Evolutionary conservation across 2,329 filamentous ascomycete genomes (phyloP), one percentile per base, ranked within the genome.

Genomic region (Dothistroma septosporum): DNA sequence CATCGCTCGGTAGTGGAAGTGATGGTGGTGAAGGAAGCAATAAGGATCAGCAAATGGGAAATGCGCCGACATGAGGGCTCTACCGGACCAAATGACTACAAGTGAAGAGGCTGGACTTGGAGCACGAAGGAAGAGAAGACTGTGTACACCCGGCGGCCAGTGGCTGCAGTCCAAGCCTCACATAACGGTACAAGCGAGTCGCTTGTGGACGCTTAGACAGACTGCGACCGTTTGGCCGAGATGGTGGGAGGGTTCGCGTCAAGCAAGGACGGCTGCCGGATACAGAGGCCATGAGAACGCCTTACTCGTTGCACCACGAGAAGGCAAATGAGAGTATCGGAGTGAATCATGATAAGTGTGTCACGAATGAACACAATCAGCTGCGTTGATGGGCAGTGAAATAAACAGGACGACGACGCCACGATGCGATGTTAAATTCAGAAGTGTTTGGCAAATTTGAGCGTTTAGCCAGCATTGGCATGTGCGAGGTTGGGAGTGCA

Each of bases 1-100:
- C 56, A 32, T 64, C 59, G 21, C 61, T 62, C 14, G 67, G 63
- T 33, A 64, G 50, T 19, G 50, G 50, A 11, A 53, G 50, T n/a
- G n/a, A 31, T 19, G 56, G 31, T 53, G 55, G 32, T 41, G 41
- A 33, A n/a, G 37, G 32, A 12, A 49, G 22, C 46, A 46, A 59
- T n/a, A 28, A 53, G n/a, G 46, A 61, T 33, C 44, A 54, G 22
- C 58, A 61, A 5, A 63, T 63, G 61, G 46, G 41, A 1, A 41
- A 63, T 32, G 57, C 28, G 14, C 52, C 57, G 19, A 59, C 57
- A 12, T 62, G 60, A 60, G 21, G 14, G 14, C 8, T n/a, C 16
- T 44, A 44, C 2, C 16, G 24, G 9, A 41, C 4, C 31, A 24
- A 28, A 28, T 24, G 47, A 28, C 47, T 28, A 31, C 10, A 21